Base-by-base conservation (phyloP, 306 rosid genomes). In the Gastrolobium bilobum region DNA sequence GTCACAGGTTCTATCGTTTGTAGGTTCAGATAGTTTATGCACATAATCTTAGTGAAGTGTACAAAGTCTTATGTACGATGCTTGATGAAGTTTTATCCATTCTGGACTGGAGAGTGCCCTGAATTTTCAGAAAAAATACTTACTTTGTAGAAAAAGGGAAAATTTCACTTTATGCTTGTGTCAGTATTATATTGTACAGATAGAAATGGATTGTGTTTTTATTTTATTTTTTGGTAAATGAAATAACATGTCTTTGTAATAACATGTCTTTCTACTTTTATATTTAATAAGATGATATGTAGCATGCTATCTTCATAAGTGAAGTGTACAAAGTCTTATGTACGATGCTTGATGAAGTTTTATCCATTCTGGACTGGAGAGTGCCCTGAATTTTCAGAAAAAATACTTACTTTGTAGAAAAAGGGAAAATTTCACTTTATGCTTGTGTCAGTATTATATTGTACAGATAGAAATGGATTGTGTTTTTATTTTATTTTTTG, bases 1-100 rank as follows among this genome's bases (percentile, higher is more conserved):
- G 77, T 92, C 76, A 87, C 97, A 42, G 97, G 98, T 82, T 88
- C 86, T 81, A 69, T 86, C 3, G 84, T 89, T 9, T 86, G 88
- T 84, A 87, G 82, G 70, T 76, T 87, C 77, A 68, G 78, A 63
- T 92, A 89, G 84, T 74, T 78, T 62, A 26, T 76, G 42, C 48
- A 31, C 37, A 50, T 44, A 43, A 5, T n/a, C 10, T 13, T 44
- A 33, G 8, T 87, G 62, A 47, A 29, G 48, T 43, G 35, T 57
- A 43, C 56, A 60, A 51, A 78, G 26, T 57, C 37, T 29, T 60
- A 5, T 10, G n/a, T 57, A 4, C 26, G 7, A 20, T 56, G 56
- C 44, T 60, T 30, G 50, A 39, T 68, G 64, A 26, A 69, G 57
- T 4, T 75, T 62, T 83, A 62, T n/a, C 42, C 63, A 53, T 35